phyloP scores from a whole-genome alignment of 2,329 filamentous ascomycete species.

The Fusarium nygamai region DNA sequence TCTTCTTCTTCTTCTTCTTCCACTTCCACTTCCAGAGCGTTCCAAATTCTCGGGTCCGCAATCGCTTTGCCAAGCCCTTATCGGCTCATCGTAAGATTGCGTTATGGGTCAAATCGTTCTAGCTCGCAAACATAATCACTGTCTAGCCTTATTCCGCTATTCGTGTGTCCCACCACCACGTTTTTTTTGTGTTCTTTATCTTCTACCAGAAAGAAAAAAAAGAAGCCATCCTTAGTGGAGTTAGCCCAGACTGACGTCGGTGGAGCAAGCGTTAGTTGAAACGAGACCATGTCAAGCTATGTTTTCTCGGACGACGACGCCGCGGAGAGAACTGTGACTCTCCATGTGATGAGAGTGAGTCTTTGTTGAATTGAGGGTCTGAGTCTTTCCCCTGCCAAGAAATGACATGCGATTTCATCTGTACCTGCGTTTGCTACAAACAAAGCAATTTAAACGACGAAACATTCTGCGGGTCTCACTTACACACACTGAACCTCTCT shows the following conservation, averaged over 20 bases:
- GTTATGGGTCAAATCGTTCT: slow-evolving; percentile 14
- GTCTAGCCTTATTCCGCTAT: slow-evolving; percentile 5
- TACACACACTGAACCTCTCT: background rate
- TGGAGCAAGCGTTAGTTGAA: slow-evolving; percentile 5
- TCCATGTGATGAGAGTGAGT: background rate
- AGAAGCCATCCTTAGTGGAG: background rate
- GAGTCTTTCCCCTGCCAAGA: background rate
- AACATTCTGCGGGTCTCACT: slow-evolving; percentile 5
- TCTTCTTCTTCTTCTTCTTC: background rate
- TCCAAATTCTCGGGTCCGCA: background rate
- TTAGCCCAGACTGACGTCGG: background rate
- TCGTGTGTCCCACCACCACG: background rate
- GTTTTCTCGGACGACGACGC: background rate
- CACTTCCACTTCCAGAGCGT: background rate
- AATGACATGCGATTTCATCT: background rate
- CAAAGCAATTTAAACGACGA: background rate
- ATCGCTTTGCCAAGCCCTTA: slow-evolving; percentile 1
- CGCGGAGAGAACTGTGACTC: background rate
- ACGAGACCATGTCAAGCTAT: slow-evolving; percentile 3
- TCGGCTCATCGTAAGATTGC: slow-evolving; percentile 6
- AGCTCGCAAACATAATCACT: background rate
- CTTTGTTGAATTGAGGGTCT: background rate
- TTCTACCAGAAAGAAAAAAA: background rate
- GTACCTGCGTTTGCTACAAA: background rate
- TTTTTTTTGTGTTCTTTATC: background rate